phyloP scores from a whole-genome alignment of 1,284 basidiomycete genomes.

The Athelia sp. region DNA sequence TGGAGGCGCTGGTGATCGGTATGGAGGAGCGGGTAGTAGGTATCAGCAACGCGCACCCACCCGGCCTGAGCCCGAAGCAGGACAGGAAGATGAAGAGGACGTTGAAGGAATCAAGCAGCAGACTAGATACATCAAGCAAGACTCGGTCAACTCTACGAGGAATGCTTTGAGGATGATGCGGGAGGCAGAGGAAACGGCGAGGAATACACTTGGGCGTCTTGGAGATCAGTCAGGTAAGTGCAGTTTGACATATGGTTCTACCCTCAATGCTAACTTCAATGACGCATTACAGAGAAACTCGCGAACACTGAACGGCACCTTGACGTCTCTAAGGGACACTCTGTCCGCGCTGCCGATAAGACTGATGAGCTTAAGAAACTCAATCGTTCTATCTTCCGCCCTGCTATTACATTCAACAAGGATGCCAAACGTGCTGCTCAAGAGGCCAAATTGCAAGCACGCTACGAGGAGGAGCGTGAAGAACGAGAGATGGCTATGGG shows the following conservation, averaged over 20 bases:
- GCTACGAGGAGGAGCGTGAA: constrained; percentile 85
- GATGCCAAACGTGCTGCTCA: constrained; percentile 87
- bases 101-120: constrained; percentile 95
- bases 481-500: constrained; percentile 83
- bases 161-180: constrained; percentile 92
- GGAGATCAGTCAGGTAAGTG: constrained; percentile 94
- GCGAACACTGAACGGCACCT: constrained; percentile 96
- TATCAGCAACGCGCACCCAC: constrained; percentile 60
- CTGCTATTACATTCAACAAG: constrained; percentile 88
- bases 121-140: constrained; percentile 89
- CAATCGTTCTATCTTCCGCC: constrained; percentile 93
- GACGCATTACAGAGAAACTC: constrained; percentile 62
- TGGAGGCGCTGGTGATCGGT: constrained; percentile 61
- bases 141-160: constrained; percentile 84
- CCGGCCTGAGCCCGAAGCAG: constrained; percentile 42
- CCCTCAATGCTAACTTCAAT: constrained; percentile 3
- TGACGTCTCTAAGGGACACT: constrained; percentile 90
- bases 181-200: constrained; percentile 94
- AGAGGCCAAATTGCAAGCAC: constrained; percentile 82
- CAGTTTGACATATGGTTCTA: neutral
- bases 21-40: constrained; percentile 49
- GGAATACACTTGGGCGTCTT: constrained; percentile 80
- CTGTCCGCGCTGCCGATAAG: constrained; percentile 86
- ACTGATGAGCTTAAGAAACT: constrained; percentile 93
- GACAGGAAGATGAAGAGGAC: constrained; percentile 92